phyloP scores from a whole-genome alignment of 371 early-diverging fungal species.

The Circinella umbellata region DNA sequence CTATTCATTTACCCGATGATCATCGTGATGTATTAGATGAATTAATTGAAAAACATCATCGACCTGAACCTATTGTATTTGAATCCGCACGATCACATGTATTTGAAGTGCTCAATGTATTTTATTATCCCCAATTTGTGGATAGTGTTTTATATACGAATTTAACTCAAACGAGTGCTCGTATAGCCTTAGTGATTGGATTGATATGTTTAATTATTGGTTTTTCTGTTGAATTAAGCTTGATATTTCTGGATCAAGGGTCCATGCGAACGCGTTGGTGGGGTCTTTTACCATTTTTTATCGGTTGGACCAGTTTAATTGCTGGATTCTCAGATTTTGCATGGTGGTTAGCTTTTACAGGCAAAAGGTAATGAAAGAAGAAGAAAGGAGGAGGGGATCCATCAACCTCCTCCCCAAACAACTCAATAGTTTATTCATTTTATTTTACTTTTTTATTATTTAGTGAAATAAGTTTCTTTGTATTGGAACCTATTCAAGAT shows the following conservation, averaged over 20 bases:
- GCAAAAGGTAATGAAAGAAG: constrained; percentile 36
- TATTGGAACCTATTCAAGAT: constrained; percentile 39
- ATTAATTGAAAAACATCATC: constrained; percentile 43
- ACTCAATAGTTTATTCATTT: too few relatives aligned
- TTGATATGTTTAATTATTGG: constrained; percentile 38
- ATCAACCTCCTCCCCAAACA: too few relatives aligned
- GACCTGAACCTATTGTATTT: constrained; percentile 54
- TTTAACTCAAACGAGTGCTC: constrained; percentile 24
- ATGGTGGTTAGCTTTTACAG: constrained; percentile 49
- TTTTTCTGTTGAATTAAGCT: constrained; percentile 42
- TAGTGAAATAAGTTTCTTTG: constrained; percentile 46
- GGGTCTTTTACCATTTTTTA: constrained; percentile 42
- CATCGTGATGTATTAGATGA: constrained; percentile 46
- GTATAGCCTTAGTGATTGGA: constrained; percentile 29
- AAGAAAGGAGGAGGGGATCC: neutral
- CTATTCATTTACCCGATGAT: constrained; percentile 51
- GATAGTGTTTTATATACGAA: constrained; percentile 46
- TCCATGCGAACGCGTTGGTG: constrained; percentile 35
- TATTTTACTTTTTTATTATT: neutral
- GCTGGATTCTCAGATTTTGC: constrained; percentile 47
- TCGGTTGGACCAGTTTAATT: constrained; percentile 42
- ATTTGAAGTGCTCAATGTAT: constrained; percentile 53
- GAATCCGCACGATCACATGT: constrained; percentile 51
- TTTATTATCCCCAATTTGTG: constrained; percentile 53
- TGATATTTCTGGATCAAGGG: constrained; percentile 42